Evolutionary conservation across 2,329 filamentous ascomycete genomes (phyloP), one percentile per base, ranked within the genome.

Genomic region (Periconia sp.): DNA sequence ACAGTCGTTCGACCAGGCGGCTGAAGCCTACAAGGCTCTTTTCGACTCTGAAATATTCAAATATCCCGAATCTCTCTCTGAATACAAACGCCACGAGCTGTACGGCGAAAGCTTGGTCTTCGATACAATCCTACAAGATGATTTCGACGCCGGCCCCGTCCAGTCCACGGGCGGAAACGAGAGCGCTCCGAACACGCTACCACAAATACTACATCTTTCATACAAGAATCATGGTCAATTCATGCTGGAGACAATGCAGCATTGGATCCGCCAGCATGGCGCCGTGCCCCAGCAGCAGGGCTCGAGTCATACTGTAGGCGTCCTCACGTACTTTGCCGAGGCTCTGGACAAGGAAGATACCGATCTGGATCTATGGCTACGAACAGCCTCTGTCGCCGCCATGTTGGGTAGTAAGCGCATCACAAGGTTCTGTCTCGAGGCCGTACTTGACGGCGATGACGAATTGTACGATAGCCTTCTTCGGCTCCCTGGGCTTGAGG

Each of bases 211-310:
- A 15, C 96, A 96, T 61, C 80, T 99, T 6, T 88, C 92, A 1
- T 90, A 95, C 76, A 99, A 97, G 70, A 99, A 97, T 59, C 86
- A 92, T 71, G 94, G 91, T 29, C 89, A 97, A 63, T 96, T 95
- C 63, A 77, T 87, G 44, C 77, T 99, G n/a, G 92, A 99, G 65
- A 76, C 73, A 44, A 82, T 87, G 54, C 84, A 78, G 56, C 73
- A 82, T 68, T 78, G 72, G 30, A 52, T 67, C 19, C 54, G 52
- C n/a, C 53, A 68, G 32, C 58, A 65, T 38, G 57, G 64, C 26
- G 37, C 46, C 1, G 56, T 72, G 33, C 67, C 74, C 9, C 73
- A 72, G 21, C 40, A 51, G 22, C 50, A 63, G 13, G 51, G 43
- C 22, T 51, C 57, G 46, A 49, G 40, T 24, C 59, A 61, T 23